Base-by-base conservation (phyloP, 345 rosid species). In the Arabidopsis thaliana region DNA sequence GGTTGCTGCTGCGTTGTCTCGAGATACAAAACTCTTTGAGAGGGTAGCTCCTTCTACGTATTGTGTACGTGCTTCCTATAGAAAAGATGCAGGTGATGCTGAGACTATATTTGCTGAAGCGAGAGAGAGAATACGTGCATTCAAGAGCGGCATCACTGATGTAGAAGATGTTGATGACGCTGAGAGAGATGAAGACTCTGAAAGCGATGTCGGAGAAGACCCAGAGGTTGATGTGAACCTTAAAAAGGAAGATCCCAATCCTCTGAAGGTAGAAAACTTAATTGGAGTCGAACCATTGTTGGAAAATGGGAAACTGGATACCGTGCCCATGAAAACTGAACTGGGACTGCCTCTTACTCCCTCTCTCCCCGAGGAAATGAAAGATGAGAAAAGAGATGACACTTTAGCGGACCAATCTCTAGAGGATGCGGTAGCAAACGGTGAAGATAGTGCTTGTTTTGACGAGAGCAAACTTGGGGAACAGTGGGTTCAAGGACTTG, bases 21-120 rank as follows among this genome's bases (percentile, higher is more conserved):
- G 98, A 41, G 97, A 93, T 78, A 79, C 95, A 55, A 93, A 93
- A 79, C 91, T 93, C 51, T 93, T 93, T 44, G 95, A 90, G 86
- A 89, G 98, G 80, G 89, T 86, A 48, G 98, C 98, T 81, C 98
- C 98, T 42, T 93, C 97, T 42, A 93, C 95, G 1, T 93, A 93
- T 59, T 93, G 97, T 82, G 91, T 93, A n/a, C 93, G 87, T 71
- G 60, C 87, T 64, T 56, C 93, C 7, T 93, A 90, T 78, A 85
- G 97, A 79, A 93, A 93, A 80, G 90, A 90, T 65, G 86, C 87
- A 9, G 82, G 73, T 70, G 89, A 87, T 80, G 87, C 89, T 38
- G 91, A 84, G 71, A 81, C 85, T 71, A 85, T 90, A 77, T 87
- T 93, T 80, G 81, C 91, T 49, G 83, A 88, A 49, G 98, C 98